Evolutionary conservation across 148 eudicot genomes (phyloP), one percentile per base, ranked within the genome.

Genomic region (Camellia granthamiana): DNA sequence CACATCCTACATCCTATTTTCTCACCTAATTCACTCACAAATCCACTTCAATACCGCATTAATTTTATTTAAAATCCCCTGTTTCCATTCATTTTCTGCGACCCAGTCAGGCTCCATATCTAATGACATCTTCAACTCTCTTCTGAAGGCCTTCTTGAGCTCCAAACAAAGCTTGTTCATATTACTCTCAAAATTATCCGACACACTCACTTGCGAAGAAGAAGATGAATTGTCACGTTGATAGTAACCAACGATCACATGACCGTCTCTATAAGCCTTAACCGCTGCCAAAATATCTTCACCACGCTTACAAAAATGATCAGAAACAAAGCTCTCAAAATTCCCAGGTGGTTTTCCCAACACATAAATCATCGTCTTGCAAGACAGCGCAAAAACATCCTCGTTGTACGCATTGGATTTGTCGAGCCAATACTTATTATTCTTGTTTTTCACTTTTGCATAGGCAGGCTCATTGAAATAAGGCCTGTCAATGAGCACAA

Each of bases 381-480:
- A 70, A 5, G 74, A 70, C 7, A 70, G 21, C 44, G 54, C 10
- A 30, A 70, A 47, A 3, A 15, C 51, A 16, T 16, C 74, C 52
- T 47, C 55, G 2, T n/a, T 70, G 55, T 70, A 46, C 18, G 67
- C 38, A 23, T 18, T 3, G 23, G 67, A 63, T 30, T 21, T 63
- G 13, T 63, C 23, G 3, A 63, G 6, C 67, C 67, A 63, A 63
- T 6, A 18, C 23, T 19, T 63, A 12, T 23, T 18, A 4, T 19
- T 63, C 67, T 63, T 63, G 8, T 63, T n/a, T 12, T 21, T 18
- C 30, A 4, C 23, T 63, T 18, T 6, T 1, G 11, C 56, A n/a
- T 78, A 6, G 30, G 65, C 81, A 69, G 66, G 74, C 61, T 75
- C 52, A 41, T 75, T 75, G 65, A 75, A 75, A 38, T 75, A 75